Conservation (phyloP, 371 early-diverging fungal species). For the Saksenaea vasiformis region DNA sequence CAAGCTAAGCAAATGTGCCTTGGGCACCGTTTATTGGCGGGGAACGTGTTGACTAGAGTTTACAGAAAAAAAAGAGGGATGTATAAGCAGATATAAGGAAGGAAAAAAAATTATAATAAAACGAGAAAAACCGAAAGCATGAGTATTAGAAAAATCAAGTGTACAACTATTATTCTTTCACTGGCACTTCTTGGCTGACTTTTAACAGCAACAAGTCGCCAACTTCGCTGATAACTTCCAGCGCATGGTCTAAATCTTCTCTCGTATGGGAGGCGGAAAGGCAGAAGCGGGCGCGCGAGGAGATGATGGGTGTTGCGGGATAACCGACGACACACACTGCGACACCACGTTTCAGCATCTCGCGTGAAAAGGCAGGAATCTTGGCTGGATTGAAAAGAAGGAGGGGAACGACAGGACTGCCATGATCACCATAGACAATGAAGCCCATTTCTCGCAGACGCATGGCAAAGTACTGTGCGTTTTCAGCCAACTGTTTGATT, state of each 20-base stretch:
- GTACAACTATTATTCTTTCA: not conserved
- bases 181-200: conserved; percentile 22
- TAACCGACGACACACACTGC: conserved; percentile 98
- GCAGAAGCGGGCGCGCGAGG: conserved; percentile 95
- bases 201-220: conserved; percentile 71
- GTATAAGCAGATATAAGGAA: not conserved
- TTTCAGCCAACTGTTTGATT: conserved; percentile 83
- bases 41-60: not conserved
- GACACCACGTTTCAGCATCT: conserved; percentile 87
- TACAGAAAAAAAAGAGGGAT: not conserved
- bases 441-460: conserved; percentile 90
- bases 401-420: conserved; percentile 95
- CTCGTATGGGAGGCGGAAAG: conserved; percentile 93
- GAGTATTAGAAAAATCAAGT: not conserved
- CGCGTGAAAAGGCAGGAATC: conserved; percentile 96
- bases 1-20: not conserved
- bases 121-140: not conserved
- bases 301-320: conserved; percentile 94
- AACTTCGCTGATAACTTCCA: conserved; percentile 64
- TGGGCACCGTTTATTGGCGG: not conserved
- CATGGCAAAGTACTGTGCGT: conserved; percentile 82
- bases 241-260: conserved; percentile 79
- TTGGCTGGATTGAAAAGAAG: conserved; percentile 96
- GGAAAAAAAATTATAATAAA: conserved; percentile 2
- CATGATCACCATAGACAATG: conserved; percentile 93